Base-by-base conservation (phyloP, 106 monocot genomes). In the Dioscorea alata region DNA sequence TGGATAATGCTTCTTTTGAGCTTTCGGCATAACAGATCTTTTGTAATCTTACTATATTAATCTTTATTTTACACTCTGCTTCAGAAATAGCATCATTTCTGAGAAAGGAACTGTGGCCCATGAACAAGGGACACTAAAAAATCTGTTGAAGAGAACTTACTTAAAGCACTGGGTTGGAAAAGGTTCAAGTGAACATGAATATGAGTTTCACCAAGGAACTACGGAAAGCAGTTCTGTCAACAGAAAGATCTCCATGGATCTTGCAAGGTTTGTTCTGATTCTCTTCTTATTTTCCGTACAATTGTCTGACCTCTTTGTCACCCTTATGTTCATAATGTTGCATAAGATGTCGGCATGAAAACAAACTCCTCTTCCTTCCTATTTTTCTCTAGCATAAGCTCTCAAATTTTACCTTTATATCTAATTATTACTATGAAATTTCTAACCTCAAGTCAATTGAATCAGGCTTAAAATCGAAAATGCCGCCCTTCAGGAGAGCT, bases 401-500 rank as follows among this genome's bases (percentile, higher is more conserved):
- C 42, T 42, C 42, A 42, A 42, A 42, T 42, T 42, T 6, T 42
- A 10, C 42, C 10, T 6, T 42, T 42, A 8, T 42, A 42, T n/a
- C 10, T 3, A 42, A 5, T 42, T 42, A 42, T 42, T 42, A 42
- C 0, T 42, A 42, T 42, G 42, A 42, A 6, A 42, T 42, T 10
- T 42, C 42, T 42, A 42, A 42, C 5, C 6, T 42, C 42, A 8
- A 13, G 54, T 54, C 19, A 54, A 8, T 19, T 54, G 54, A 13
- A 13, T 15, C 2, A 54, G 19, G 54, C 54, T 54, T 54, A 19
- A 83, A 83, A 74, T 79, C 48, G 90, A 90, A 74, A 81, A 79
- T 80, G 83, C 83, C 25, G 49, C 83, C 4, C 83, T 94, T 74
- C 67, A 75, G 60, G 90, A 94, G 70, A 88, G 83, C 77, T 73